Evolutionary conservation across 306 rosid species (phyloP).

Genomic region (Begonia masoniana): DNA sequence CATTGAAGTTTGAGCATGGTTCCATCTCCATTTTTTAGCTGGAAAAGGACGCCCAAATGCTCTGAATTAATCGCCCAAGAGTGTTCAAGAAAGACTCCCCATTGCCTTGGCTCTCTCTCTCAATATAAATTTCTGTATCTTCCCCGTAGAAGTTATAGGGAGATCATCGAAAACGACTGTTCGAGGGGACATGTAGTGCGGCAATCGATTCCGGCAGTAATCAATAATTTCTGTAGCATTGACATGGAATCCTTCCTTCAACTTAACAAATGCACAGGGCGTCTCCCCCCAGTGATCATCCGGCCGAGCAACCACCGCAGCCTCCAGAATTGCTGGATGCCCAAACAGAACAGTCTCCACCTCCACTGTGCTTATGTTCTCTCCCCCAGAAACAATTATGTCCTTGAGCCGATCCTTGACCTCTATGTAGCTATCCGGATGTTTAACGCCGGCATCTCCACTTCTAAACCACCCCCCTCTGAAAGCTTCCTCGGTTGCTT

Average conservation of each 20-base stretch:
- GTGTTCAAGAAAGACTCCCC: conserved; percentile 33
- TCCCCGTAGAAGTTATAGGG: conserved; percentile 76
- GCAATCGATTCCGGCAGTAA: conserved; percentile 41
- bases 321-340: conserved; percentile 72
- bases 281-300: conserved; percentile 85
- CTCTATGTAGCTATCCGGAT: conserved; percentile 59
- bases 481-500: conserved; percentile 66
- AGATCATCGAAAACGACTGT: conserved; percentile 45
- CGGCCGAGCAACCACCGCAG: conserved; percentile 66
- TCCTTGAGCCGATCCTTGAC: conserved; percentile 74
- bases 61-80: too few relatives aligned
- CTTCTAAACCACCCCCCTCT: conserved; percentile 70
- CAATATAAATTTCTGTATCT: conserved; percentile 52
- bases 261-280: conserved; percentile 68
- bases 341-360: conserved; percentile 54
- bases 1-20: too few relatives aligned
- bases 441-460: conserved; percentile 77
- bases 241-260: conserved; percentile 37
- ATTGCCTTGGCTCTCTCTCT: conserved; percentile 53
- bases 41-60: too few relatives aligned
- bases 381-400: conserved; percentile 69
- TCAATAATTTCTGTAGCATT: conserved; percentile 32
- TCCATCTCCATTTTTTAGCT: too few relatives aligned
- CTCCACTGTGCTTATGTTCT: conserved; percentile 72
- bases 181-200: conserved; percentile 71